Evolutionary conservation across 306 rosid genomes (phyloP), one percentile per base, ranked within the genome.

Genomic region (Cucurbita maxima): DNA sequence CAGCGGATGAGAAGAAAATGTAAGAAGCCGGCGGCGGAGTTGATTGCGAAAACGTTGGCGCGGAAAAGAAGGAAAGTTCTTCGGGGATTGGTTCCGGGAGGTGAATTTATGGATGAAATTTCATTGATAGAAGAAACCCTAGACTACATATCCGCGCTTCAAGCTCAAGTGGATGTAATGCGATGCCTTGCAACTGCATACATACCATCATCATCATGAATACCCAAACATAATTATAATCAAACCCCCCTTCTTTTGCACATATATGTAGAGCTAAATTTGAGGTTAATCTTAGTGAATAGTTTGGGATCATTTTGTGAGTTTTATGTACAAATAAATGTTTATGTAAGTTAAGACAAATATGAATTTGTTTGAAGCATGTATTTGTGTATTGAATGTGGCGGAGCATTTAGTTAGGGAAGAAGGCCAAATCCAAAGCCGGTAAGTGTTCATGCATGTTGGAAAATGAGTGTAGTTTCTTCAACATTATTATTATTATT

Each of bases 81-180:
- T 3, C 86, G 79, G 81, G 81, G 88, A 52, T 76, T 92, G n/a
- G 77, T 92, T 13, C 98, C 96, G 9, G 96, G 98, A 0, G 96
- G 96, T 22, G 83, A 88, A 59, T 83, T 51, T 54, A 83, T 90
- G 89, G 96, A 90, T 10, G 89, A 84, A 38, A 58, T 72, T 20
- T 76, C 76, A 58, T 80, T 92, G 88, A 79, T 92, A 10, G 88
- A 82, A 30, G 98, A 92, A 92, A 81, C 96, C 87, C 92, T 92
- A 82, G 98, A 92, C 83, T 92, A 92, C 56, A 77, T 92, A 0
- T 20, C 78, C 53, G 85, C 90, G 16, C 78, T 92, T 6, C 79
- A 74, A 73, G 88, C 91, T 83, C 98, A 92, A 76, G 90, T 90
- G 81, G 92, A 90, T 84, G 96, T 87, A 0, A 90, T 92, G 98